A percentile compares a stretch with the other conserved stretches of the same genome.
phyloP scores from a whole-genome alignment of 2,329 filamentous ascomycete genomes.

The Acrocalymma vagum region DNA sequence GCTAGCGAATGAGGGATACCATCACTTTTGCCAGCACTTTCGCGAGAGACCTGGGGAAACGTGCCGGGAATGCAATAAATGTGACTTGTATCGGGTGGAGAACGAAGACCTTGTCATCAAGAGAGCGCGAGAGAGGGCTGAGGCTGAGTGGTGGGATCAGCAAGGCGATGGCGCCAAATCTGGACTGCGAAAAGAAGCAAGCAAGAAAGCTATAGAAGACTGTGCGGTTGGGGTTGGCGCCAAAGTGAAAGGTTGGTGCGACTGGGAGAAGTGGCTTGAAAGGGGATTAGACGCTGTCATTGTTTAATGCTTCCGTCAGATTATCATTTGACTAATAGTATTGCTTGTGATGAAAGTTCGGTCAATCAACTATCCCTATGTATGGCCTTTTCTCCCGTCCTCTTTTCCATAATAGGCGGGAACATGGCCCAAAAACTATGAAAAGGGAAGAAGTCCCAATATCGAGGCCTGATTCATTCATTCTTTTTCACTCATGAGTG shows the following conservation, averaged over 20 bases:
- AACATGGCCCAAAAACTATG: no score
- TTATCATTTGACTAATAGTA: no score
- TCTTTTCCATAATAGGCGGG: no score
- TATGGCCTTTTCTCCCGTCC: no score
- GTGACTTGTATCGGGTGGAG: conserved; percentile 59
- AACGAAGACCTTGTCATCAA: conserved; percentile 55
- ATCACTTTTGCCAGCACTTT: conserved; percentile 97
- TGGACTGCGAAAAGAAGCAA: conserved; percentile 30
- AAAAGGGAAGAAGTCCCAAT: no score
- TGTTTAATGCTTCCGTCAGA: no score
- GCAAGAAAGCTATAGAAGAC: conserved; percentile 24
- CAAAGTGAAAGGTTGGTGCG: no score
- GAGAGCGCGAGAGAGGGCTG: conserved; percentile 52
- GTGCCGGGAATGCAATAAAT: conserved; percentile 78
- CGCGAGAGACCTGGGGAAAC: conserved; percentile 77
- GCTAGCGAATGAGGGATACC: conserved; percentile 77
- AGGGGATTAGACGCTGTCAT: conserved; percentile 23
- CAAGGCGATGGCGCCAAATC: conserved; percentile 39
- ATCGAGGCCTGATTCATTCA: no score
- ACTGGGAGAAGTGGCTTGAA: conserved; percentile 31
- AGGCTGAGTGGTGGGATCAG: conserved; percentile 55
- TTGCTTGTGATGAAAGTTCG: no score
- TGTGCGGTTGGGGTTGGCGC: conserved; percentile 11
- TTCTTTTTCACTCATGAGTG: no score
- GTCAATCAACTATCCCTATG: no score